phyloP scores from a whole-genome alignment of 75 land plant genomes.

The Selaginella moellendorffii region DNA sequence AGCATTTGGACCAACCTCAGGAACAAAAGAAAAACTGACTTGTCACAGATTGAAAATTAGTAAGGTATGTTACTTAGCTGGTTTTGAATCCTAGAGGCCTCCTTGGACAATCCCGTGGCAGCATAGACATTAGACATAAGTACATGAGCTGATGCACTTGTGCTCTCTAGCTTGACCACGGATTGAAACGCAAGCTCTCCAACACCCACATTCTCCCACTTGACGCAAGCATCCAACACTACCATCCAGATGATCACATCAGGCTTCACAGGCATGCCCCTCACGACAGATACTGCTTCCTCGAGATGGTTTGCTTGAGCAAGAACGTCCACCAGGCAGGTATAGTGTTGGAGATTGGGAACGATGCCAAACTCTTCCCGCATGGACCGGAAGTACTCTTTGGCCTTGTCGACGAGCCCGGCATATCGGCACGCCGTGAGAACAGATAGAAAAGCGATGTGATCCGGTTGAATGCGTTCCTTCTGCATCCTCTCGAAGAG shows the following conservation, averaged over 20 bases:
- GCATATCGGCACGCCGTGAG: constrained; percentile 1
- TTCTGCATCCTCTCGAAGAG: constrained; percentile 21
- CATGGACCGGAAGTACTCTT: constrained; percentile 2
- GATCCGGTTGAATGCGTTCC: neutral
- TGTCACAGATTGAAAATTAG: no score
- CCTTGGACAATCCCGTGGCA: no score
- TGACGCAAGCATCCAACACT: constrained; percentile 10
- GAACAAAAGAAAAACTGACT: no score
- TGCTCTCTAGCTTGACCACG: no score
- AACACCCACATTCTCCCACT: no score
- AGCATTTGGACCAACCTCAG: no score
- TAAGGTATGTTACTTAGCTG: no score
- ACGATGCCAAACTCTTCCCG: neutral
- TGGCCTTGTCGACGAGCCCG: constrained; percentile 8
- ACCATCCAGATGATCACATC: constrained; percentile 1
- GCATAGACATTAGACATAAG: no score
- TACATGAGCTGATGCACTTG: no score
- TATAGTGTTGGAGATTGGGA: neutral
- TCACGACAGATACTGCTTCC: constrained; percentile 2
- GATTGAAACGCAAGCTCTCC: no score
- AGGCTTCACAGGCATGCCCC: constrained; percentile 5
- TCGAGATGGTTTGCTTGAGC: constrained; percentile 5
- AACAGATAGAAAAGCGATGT: neutral
- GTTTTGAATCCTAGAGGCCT: no score
- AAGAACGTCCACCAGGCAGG: constrained; percentile 12